These are phyloP conservation scores for Termitomyces sp. DNA, from an alignment of 768 basidiomycete genomes.

Conservation along the genomic window DNA sequence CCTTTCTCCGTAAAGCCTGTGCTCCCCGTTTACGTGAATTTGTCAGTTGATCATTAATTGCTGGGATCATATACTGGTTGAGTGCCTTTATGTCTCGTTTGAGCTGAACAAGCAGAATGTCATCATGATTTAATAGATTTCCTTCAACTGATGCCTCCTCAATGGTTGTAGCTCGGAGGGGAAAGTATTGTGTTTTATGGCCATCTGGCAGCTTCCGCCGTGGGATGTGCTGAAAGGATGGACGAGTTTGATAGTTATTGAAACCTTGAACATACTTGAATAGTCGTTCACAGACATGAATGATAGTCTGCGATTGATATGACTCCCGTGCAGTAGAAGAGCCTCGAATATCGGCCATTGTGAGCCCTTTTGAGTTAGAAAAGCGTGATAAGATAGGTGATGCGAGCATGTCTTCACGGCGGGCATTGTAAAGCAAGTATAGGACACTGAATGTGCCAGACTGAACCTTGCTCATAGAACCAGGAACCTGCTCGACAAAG, in stretches of 20 bases:
- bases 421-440: background rate
- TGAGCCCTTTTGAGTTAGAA: background rate
- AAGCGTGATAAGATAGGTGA: background rate
- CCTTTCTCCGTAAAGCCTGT: constrained; percentile 12
- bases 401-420: background rate
- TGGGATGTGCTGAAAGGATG: constrained; percentile 14
- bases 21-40: constrained; percentile 20
- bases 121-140: constrained; percentile 24
- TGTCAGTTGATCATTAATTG: constrained; percentile 27
- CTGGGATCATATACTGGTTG: constrained; percentile 16
- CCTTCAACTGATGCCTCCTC: constrained; percentile 27
- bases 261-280: background rate
- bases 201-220: constrained; percentile 18
- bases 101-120: constrained; percentile 11
- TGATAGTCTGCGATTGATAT: background rate
- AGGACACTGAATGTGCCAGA: constrained; percentile 27
- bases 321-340: background rate
- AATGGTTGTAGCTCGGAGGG: constrained; percentile 21
- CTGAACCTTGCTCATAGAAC: constrained; percentile 28
- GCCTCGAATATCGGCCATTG: constrained; percentile 5
- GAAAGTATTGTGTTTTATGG: constrained; percentile 22
- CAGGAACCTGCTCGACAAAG: constrained; percentile 24
- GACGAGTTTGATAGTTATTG: background rate
- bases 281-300: background rate
- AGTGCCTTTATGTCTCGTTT: constrained; percentile 2